Evolutionary conservation across 2,329 filamentous ascomycete genomes (phyloP), one percentile per base, ranked within the genome.

Genomic region (Lasiodiplodia gonubiensis): DNA sequence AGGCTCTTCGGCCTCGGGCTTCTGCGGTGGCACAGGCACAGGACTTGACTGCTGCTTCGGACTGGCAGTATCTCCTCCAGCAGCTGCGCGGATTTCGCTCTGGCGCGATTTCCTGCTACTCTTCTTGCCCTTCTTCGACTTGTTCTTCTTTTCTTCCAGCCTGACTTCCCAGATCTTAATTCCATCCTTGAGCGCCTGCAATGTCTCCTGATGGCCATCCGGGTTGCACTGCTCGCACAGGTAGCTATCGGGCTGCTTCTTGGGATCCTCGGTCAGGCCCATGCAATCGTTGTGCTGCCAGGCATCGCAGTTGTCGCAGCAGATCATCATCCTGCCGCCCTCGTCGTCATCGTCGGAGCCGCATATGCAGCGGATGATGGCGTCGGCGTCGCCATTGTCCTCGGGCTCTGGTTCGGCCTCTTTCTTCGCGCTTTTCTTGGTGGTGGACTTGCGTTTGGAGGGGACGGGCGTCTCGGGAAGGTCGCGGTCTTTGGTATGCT

Each of bases 251-350:
- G 77, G 79, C 92, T 86, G 69, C 91, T 74, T 71, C 65, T 69
- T 63, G 76, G 77, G 79, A 37, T 90, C 88, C 72, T 92, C 93
- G 55, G 90, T 88, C 74, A 97, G 88, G 64, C 92, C 93, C 84
- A 99, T 92, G 77, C 95, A 99, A 70, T 96, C 90, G 75, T 97
- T 97, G 80, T 99, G 95, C 80, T 99, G 95, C 95, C 95, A 99
- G 51, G 91, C 94, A 59, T 88, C 89, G 80, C 95, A 99, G 55
- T 87, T 88, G 79, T 99, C 95, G 82, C 95, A 99, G 69, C 92
- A 93, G 74, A 99, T 97, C 93, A 97, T 98, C 64, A 93, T 90
- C 73, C 95, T 90, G 71, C 91, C 92, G 16, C 92, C 90, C 72
- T 96, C 92, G 72, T 94, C 92, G 69, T 94, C 91, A 71, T 93